These are phyloP conservation scores for Arabis alpina DNA, from an alignment of 345 rosid genomes.

Conservation along the genomic window DNA sequence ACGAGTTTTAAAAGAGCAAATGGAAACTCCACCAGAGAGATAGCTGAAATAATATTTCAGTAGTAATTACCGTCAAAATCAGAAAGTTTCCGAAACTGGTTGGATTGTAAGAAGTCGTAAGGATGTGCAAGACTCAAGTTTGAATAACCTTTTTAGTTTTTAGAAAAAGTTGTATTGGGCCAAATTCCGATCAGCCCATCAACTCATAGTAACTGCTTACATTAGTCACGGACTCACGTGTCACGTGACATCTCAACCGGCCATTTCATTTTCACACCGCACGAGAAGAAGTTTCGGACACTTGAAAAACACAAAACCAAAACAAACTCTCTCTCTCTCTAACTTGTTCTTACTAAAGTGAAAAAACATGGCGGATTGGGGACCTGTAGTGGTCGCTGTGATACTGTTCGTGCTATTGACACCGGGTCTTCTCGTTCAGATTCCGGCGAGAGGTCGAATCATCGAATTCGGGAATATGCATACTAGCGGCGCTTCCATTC, in stretches of 20 bases:
- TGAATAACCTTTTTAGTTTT: too few species aligned
- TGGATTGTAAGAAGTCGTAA: too few species aligned
- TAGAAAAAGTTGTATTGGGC: slow-evolving; percentile 13
- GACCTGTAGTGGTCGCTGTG: slow-evolving; percentile 85
- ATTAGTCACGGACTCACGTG: slow-evolving; percentile 36
- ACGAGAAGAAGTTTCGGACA: slow-evolving; percentile 27
- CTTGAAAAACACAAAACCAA: slow-evolving; percentile 10
- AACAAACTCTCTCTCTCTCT: background rate
- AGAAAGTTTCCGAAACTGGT: too few species aligned
- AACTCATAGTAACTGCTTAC: background rate
- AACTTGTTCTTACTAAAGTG: background rate
- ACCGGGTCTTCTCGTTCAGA: slow-evolving; percentile 83
- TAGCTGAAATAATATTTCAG: too few species aligned
- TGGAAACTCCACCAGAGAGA: too few species aligned
- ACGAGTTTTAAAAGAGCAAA: too few species aligned
- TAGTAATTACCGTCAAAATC: too few species aligned
- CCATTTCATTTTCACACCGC: slow-evolving; percentile 29
- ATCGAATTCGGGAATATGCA: slow-evolving; percentile 80
- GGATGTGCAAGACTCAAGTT: too few species aligned
- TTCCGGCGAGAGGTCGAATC: slow-evolving; percentile 63
- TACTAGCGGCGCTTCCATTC: slow-evolving; percentile 72
- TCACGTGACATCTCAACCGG: slow-evolving; percentile 39
- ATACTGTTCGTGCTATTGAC: slow-evolving; percentile 77
- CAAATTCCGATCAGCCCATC: background rate
- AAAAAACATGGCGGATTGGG: slow-evolving; percentile 85